Evolutionary conservation across 2,329 filamentous ascomycete species (phyloP), one percentile per base, ranked within the genome.

Genomic region (Claviceps sp.): DNA sequence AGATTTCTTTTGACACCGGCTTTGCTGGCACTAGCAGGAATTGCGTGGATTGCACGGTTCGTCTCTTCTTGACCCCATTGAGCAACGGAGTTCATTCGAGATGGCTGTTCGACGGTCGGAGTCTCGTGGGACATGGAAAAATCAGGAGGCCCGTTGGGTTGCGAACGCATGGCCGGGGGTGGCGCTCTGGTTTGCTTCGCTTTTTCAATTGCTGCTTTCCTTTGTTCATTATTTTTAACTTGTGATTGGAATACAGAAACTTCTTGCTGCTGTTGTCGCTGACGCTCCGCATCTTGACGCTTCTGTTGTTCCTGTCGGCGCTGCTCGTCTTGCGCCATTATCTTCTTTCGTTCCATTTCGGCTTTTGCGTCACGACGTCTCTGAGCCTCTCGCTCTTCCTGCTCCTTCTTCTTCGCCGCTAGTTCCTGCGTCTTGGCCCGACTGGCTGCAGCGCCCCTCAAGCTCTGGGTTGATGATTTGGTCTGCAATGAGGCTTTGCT

Each of bases 381-480:
- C 60, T 89, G 83, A 14, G 81, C 80, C 57, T 89, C 87, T 47
- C 82, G 81, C 63, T 94, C 88, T 60, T 95, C 89, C 63, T 83
- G 84, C 64, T 95, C 89, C 63, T 85, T 91, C 67, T 89, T 90
- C 62, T 82, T 84, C 41, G 87, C 85, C 2, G 85, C 87, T 47
- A 85, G 74, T 51, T 90, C 81, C 22, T 90, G 71, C 2, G 86
- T 84, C 63, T 85, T 87, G 0, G 82, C 78, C 49, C 83, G 81
- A 2, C 77, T 73, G n/a, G 72, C 74, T 36, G 82, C 80, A 0
- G 67, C 61, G 5, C 58, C 59, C 64, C 85, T 87, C 50, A 89
- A 72, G 61, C 77, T 87, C 51, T 76, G 71, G 8, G 71, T 61
- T 1, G 78, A 78, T 4, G 69, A 59, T 57, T 80, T 82, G 0